phyloP scores from a whole-genome alignment of 2,329 filamentous ascomycete genomes.

The Calcarisporium arbuscula region DNA sequence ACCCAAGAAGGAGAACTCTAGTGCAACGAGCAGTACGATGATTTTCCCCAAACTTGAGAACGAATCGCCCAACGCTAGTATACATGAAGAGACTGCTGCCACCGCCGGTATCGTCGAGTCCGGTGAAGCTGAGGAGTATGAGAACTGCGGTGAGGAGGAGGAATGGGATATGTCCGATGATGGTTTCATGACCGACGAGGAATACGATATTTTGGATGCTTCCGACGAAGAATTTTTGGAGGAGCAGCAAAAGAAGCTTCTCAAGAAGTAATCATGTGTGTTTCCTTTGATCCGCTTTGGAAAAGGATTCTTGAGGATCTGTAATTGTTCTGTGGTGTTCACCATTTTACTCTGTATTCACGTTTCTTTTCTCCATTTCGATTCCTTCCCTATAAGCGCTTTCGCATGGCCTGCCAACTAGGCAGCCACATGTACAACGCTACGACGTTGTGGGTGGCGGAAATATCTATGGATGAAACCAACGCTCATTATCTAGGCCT shows the following conservation, averaged over 20 bases:
- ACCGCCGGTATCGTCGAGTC: conserved; percentile 48
- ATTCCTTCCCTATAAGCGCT: no score
- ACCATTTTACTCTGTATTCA: no score
- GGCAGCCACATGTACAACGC: no score
- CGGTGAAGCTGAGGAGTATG: conserved; percentile 32
- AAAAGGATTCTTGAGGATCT: no score
- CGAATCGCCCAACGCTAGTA: conserved; percentile 77
- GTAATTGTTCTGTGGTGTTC: no score
- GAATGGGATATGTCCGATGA: conserved; percentile 60
- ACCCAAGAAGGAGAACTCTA: conserved; percentile 25
- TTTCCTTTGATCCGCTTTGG: neutral
- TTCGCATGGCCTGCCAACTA: no score
- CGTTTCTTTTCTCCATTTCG: no score
- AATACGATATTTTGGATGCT: conserved; percentile 95
- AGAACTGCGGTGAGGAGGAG: conserved; percentile 49
- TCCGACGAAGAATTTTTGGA: conserved; percentile 78
- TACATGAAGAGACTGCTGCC: conserved; percentile 58
- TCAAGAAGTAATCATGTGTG: conserved; percentile 27
- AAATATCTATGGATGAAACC: no score
- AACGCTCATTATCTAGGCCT: no score
- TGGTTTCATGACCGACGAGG: conserved; percentile 91
- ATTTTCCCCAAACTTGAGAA: conserved; percentile 96
- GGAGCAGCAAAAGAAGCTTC: conserved; percentile 41
- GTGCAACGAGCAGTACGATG: conserved; percentile 59
- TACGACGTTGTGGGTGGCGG: no score